Percentiles rank a stretch among this genome's conserved stretches.
phyloP scores from a whole-genome alignment of 2,329 filamentous ascomycete genomes.

The Colletotrichum tofieldiae region DNA sequence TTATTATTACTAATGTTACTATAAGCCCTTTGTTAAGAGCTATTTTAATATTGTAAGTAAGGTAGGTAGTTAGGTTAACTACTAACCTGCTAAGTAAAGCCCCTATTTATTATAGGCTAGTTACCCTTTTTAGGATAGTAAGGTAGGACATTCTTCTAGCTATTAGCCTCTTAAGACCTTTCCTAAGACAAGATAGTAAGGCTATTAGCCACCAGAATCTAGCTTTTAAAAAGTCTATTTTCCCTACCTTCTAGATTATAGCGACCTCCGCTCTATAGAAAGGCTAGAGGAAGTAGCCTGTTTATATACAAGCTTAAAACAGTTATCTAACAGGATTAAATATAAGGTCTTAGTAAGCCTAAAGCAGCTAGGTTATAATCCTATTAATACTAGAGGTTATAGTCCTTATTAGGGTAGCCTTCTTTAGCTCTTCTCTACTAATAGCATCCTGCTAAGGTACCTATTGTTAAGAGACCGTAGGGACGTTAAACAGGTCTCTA shows the following conservation, averaged over 20 bases:
- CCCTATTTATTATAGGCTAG: slow-evolving; percentile 23
- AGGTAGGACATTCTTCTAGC: slow-evolving; percentile 19
- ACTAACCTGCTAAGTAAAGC: slow-evolving; percentile 25
- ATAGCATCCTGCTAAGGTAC: neutral
- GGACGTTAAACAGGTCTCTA: neutral
- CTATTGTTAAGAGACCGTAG: neutral
- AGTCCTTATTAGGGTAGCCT: slow-evolving; percentile 1
- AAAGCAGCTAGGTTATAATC: slow-evolving; percentile 1
- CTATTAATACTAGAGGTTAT: neutral
- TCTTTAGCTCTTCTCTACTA: neutral
- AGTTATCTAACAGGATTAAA: slow-evolving; percentile 2
- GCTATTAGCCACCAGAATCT: slow-evolving; percentile 37
- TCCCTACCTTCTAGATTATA: slow-evolving; percentile 35
- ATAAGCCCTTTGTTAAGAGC: slow-evolving; percentile 16
- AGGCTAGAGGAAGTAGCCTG: slow-evolving; percentile 15
- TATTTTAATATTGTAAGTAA: slow-evolving; percentile 24
- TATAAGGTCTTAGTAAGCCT: neutral
- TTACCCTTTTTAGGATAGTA: neutral
- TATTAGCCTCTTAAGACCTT: slow-evolving; percentile 38
- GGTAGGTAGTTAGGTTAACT: slow-evolving; percentile 16
- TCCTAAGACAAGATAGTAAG: slow-evolving; percentile 38
- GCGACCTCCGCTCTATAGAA: slow-evolving; percentile 33
- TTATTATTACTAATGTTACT: slow-evolving; percentile 21
- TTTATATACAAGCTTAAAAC: slow-evolving; percentile 24
- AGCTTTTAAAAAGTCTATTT: neutral